Evolutionary conservation across 768 basidiomycete genomes (phyloP), one percentile per base, ranked within the genome.

Genomic region (Termitomyces sp.): DNA sequence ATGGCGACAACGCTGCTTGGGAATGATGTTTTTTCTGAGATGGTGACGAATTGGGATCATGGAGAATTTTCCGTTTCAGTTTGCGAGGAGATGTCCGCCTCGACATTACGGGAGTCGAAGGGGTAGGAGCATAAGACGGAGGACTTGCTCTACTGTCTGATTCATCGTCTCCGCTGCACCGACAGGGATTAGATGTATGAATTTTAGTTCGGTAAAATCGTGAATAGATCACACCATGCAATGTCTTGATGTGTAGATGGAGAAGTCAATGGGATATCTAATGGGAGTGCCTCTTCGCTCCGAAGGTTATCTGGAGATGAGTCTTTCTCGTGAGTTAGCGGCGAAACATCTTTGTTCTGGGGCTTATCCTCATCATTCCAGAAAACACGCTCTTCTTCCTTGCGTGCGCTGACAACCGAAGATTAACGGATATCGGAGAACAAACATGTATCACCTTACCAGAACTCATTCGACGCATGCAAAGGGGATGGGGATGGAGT

Each of bases 31-130:
- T 54, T 23, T 43, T 50, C 16, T 39, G 45, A 6, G 5, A n/a
- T 18, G 42, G 23, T 13, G 36, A 32, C 25, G 12, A 29, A 5
- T 15, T 45, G 11, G 31, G 39, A 38, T 49, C 32, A 29, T 45
- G 45, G 5, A 50, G 11, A 2, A 35, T 32, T 35, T 52, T 51
- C 3, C 50, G 56, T 49, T 60, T 60, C 11, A 50, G 29, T 51
- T 20, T 52, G 3, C 43, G 27, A 29, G 48, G 49, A 9, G 56
- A 56, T n/a, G 44, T 18, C n/a, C 18, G 43, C 35, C 32, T 50
- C 45, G 32, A 29, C 23, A 22, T 47, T 31, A 13, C 25, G 15
- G 46, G 35, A 27, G 25, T 50, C 15, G 49, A 47, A 3, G 55
- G 44, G 16, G 44, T 47, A 23, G 59, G 52, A 9, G 31, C 32